Base-by-base conservation (phyloP, 148 eudicot genomes). In the Cornus controversa region DNA sequence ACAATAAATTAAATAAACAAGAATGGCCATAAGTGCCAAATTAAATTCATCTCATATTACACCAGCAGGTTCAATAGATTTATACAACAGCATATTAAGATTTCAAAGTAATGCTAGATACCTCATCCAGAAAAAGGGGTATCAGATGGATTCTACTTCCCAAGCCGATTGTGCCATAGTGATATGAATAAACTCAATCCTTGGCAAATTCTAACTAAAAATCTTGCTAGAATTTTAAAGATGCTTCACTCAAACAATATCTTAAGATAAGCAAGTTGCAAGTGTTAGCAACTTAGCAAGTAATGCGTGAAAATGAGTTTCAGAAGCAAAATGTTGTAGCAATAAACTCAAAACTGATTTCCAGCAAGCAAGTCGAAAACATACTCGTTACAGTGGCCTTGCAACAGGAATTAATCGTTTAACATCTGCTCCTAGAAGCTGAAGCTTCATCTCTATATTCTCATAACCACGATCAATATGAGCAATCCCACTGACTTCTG, bases 391-490 rank as follows among this genome's bases (percentile, higher is more conserved):
- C 9, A 60, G 9, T n/a, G 64, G 9, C 13, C 3, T 60, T 60
- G 64, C 23, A 60, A n/a, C 25, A 5, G 64, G 64, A 18, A 60
- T 22, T n/a, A 20, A 25, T 31, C 82, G 37, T 75, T 60, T 78
- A 70, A 75, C 37, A 75, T 75, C 31, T 14, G 80, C 80, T 47
- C 83, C 83, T 16, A 81, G 70, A 14, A 53, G 60, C 37, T 22
- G 66, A 71, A 81, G 76, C 58, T 81, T 81, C 72, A 20, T 54
- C 42, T 76, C 67, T 29, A 81, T 8, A 76, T 73, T 57, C 42
- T 81, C 80, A 72, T 81, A 77, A 57, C 84, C 84, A 18, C 80
- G 72, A 53, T 81, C 80, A 24, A 77, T 40, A 60, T 81, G 73
- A 11, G 47, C 70, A 5, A 77, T 72, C 25, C 80, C 80, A 77